These are phyloP conservation scores for Clarkia xantiana DNA, from an alignment of 345 rosid species.

Conservation along the genomic window DNA sequence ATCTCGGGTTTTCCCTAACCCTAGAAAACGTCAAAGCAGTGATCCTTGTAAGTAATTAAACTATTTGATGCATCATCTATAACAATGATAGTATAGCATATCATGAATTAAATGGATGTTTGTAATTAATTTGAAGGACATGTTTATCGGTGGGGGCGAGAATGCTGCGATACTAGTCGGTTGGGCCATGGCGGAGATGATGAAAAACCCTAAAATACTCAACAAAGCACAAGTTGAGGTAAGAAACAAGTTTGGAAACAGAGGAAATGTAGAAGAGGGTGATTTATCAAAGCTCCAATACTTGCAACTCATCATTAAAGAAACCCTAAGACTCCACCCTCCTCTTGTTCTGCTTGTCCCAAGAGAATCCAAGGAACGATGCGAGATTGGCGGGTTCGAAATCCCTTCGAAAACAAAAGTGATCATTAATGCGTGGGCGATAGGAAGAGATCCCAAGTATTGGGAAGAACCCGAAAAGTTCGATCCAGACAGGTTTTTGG, in stretches of 20 bases:
- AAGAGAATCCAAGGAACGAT: slow-evolving; percentile 14
- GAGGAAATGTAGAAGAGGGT: background rate
- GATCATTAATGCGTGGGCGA: slow-evolving; percentile 14
- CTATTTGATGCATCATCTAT: too few relatives aligned
- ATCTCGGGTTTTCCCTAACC: too few relatives aligned
- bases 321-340: slow-evolving; percentile 10
- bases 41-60: too few relatives aligned
- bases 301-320: background rate
- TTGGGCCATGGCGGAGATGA: slow-evolving; percentile 2
- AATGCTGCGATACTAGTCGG: background rate
- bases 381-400: slow-evolving; percentile 13
- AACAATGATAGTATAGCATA: too few relatives aligned
- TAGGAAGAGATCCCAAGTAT: slow-evolving; percentile 16
- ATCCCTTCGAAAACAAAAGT: slow-evolving; percentile 12
- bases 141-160: background rate
- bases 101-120: too few relatives aligned
- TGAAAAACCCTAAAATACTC: background rate
- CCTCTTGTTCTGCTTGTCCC: slow-evolving; percentile 12
- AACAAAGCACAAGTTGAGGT: slow-evolving; percentile 1
- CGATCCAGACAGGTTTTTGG: slow-evolving; percentile 4
- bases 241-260: background rate
- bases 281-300: background rate
- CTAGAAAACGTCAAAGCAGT: too few relatives aligned
- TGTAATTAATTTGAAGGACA: background rate
- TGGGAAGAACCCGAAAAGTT: slow-evolving; percentile 2